Conservation (phyloP, 2,329 filamentous ascomycete species). For the Fusarium napiforme region DNA sequence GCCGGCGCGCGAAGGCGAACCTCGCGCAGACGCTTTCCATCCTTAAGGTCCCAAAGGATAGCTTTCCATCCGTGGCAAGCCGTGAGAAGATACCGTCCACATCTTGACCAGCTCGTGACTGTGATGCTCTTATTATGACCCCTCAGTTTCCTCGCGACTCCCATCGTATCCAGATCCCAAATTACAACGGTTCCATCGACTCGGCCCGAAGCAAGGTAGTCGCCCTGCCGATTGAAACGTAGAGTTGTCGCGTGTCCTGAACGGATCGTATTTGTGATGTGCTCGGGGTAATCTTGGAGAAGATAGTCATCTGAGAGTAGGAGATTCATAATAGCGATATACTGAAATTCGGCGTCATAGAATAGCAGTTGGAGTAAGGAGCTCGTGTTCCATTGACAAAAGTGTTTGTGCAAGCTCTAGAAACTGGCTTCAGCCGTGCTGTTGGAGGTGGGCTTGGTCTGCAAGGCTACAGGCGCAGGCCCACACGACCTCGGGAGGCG, state of each 20-base stretch:
- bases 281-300: slow-evolving; percentile 86
- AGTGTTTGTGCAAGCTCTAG: slow-evolving; percentile 31
- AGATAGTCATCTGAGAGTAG: slow-evolving; percentile 71
- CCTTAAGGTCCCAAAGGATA: slow-evolving; percentile 89
- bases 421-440: slow-evolving; percentile 42
- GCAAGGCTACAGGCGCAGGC: slow-evolving; percentile 48
- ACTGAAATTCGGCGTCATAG: neutral
- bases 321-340: slow-evolving; percentile 62
- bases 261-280: slow-evolving; percentile 87
- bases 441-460: slow-evolving; percentile 35
- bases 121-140: slow-evolving; percentile 95
- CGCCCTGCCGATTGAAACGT: slow-evolving; percentile 93
- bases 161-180: slow-evolving; percentile 97
- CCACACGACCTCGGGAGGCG: slow-evolving; percentile 26
- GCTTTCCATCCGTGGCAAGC: slow-evolving; percentile 97
- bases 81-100: slow-evolving; percentile 90
- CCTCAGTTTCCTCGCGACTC: slow-evolving; percentile 91
- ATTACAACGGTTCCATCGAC: slow-evolving; percentile 95
- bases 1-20: slow-evolving; percentile 93
- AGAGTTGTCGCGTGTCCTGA: slow-evolving; percentile 73
- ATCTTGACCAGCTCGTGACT: slow-evolving; percentile 93
- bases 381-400: slow-evolving; percentile 35
- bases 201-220: slow-evolving; percentile 92
- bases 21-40: slow-evolving; percentile 77
- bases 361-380: slow-evolving; percentile 9